Conservation (phyloP, 2,329 filamentous ascomycete genomes). For the Trichophyton schoenleinii region DNA sequence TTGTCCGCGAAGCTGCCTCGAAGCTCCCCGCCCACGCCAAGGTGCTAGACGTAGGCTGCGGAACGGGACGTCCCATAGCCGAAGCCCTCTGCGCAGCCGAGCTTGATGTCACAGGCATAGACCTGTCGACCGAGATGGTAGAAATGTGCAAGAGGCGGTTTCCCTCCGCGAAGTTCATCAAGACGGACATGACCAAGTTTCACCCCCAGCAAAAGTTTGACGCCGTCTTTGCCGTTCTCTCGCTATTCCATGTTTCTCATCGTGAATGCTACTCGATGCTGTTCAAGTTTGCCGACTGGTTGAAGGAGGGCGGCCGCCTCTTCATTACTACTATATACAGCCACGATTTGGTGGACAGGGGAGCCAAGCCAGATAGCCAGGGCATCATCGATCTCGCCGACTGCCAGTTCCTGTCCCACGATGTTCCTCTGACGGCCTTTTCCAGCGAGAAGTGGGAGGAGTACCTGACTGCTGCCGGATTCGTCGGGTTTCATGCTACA, state of each 20-base stretch:
- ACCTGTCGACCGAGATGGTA: slow-evolving; percentile 13
- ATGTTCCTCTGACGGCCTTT: neutral
- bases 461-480: neutral
- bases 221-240: slow-evolving; percentile 12
- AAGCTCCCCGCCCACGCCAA: slow-evolving; percentile 3
- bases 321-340: slow-evolving; percentile 10
- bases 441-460: neutral
- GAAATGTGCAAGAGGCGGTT: slow-evolving; percentile 11
- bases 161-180: slow-evolving; percentile 9
- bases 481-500: neutral
- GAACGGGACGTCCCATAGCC: slow-evolving; percentile 14
- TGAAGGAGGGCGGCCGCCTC: slow-evolving; percentile 8
- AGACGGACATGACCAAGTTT: slow-evolving; percentile 14
- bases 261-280: slow-evolving; percentile 9
- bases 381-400: slow-evolving; percentile 1
- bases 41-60: slow-evolving; percentile 16
- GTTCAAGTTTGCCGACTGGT: slow-evolving; percentile 12
- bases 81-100: slow-evolving; percentile 11
- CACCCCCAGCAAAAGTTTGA: slow-evolving; percentile 3
- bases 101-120: slow-evolving; percentile 14
- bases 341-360: neutral
- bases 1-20: slow-evolving; percentile 6
- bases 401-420: neutral
- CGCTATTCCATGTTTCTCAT: slow-evolving; percentile 12
- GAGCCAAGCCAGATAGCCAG: neutral